Conservation (phyloP, 2,329 filamentous ascomycete genomes). For the Sclerotinia minor region DNA sequence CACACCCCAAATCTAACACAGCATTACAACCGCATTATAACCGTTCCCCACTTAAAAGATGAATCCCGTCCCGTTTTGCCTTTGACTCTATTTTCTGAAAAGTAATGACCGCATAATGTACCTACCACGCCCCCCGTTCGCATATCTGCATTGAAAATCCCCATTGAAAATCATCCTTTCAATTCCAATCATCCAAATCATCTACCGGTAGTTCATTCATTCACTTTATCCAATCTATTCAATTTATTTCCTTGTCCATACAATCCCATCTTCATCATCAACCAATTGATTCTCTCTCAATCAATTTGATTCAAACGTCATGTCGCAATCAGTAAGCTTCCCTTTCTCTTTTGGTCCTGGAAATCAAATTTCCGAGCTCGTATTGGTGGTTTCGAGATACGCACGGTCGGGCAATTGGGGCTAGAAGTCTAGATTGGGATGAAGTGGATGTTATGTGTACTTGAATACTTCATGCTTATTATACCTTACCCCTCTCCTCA, state of each 20-base stretch:
- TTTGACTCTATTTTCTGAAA: not conserved
- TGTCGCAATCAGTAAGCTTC: slow-evolving; percentile 40
- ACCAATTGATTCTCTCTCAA: not conserved
- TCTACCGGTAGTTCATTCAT: no score
- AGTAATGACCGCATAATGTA: slow-evolving; percentile 21
- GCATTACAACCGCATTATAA: not conserved
- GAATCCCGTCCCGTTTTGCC: not conserved
- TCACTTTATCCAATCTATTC: not conserved
- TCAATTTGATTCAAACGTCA: slow-evolving; percentile 22
- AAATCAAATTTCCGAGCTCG: not conserved
- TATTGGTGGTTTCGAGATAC: not conserved
- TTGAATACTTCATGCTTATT: not conserved
- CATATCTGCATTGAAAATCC: slow-evolving; percentile 14
- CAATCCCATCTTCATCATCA: not conserved
- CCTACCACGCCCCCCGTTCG: not conserved
- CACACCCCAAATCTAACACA: no score
- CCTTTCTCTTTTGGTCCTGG: not conserved
- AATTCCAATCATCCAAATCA: not conserved
- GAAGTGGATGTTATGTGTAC: not conserved
- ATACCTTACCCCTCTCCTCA: no score
- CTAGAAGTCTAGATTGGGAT: slow-evolving; percentile 1
- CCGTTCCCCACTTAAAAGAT: not conserved
- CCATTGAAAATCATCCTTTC: not conserved
- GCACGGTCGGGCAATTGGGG: not conserved
- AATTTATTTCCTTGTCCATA: not conserved